Percentiles rank a stretch among this genome's conserved stretches.
Conservation (phyloP, 371 early-diverging fungal species). For the Fennellomyces sp. region DNA sequence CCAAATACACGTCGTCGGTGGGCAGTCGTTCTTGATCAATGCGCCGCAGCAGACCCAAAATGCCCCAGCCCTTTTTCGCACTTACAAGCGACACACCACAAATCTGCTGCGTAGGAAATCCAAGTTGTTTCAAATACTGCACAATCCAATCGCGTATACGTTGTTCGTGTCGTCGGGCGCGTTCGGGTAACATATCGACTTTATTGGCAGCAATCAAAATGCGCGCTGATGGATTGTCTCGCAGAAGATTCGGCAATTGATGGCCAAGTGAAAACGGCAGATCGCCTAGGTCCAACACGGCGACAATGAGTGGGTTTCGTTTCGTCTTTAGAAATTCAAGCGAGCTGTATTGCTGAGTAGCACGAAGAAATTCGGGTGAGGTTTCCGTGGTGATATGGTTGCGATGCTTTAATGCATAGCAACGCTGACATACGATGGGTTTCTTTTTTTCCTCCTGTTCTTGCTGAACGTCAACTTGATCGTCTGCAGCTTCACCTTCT, state of each 20-base stretch:
- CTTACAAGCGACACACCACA: slow-evolving; percentile 57
- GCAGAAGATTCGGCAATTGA: slow-evolving; percentile 43
- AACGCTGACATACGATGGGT: slow-evolving; percentile 64
- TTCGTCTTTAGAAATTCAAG: slow-evolving; percentile 62
- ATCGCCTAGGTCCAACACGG: slow-evolving; percentile 68
- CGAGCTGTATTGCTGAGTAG: slow-evolving; percentile 56
- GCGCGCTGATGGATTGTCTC: slow-evolving; percentile 46
- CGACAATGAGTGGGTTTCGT: slow-evolving; percentile 52
- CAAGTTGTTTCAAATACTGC: slow-evolving; percentile 45
- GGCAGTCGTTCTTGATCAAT: slow-evolving; percentile 46
- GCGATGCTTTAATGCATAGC: slow-evolving; percentile 54
- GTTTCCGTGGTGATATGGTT: slow-evolving; percentile 43
- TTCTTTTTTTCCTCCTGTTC: slow-evolving; percentile 9
- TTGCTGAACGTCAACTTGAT: background rate
- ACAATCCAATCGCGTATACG: slow-evolving; percentile 61
- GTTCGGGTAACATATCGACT: slow-evolving; percentile 60
- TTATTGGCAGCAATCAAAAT: slow-evolving; percentile 72
- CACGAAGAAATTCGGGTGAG: slow-evolving; percentile 45
- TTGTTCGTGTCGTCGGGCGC: slow-evolving; percentile 49
- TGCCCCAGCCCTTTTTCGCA: slow-evolving; percentile 65
- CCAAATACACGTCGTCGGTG: slow-evolving; percentile 68
- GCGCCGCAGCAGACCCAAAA: slow-evolving; percentile 50
- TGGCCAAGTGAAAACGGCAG: slow-evolving; percentile 59
- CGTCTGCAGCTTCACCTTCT: slow-evolving; percentile 17
- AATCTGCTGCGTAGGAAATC: slow-evolving; percentile 43